Evolutionary conservation across 768 basidiomycete genomes (phyloP).

Genomic region (Saitozyma sp.): DNA sequence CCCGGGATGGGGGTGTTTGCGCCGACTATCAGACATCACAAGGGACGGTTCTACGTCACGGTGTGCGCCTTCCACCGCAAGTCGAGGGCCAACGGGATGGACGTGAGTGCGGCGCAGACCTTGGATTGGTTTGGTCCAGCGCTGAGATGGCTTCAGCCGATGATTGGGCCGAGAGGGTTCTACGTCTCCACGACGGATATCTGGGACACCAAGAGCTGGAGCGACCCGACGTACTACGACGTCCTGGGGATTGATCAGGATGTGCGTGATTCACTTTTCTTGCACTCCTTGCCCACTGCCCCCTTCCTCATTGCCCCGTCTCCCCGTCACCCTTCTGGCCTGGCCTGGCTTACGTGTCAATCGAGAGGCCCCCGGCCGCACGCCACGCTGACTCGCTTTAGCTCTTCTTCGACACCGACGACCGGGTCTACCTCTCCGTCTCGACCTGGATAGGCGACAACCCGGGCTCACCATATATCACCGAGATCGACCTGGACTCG

Average conservation of each 20-base stretch:
- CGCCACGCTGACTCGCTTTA: constrained; percentile 15
- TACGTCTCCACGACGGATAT: constrained; percentile 28
- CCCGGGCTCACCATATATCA: neutral
- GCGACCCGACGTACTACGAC: constrained; percentile 23
- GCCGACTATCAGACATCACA: neutral
- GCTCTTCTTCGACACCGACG: constrained; percentile 35
- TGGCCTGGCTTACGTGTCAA: constrained; percentile 35
- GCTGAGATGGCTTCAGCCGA: no score
- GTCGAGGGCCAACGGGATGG: no score
- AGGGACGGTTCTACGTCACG: constrained; percentile 6
- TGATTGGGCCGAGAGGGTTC: constrained; percentile 13
- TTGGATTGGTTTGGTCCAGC: no score
- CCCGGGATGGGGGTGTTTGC: neutral
- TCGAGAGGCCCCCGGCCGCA: no score
- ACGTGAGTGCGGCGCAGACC: no score
- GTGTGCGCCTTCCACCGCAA: neutral
- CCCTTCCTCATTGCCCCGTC: no score
- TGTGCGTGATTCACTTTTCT: neutral
- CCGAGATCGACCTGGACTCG: constrained; percentile 13
- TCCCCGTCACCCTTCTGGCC: constrained; percentile 35
- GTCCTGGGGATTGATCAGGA: constrained; percentile 21
- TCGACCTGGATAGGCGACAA: constrained; percentile 3
- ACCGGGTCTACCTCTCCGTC: constrained; percentile 15
- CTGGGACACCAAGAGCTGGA: constrained; percentile 16
- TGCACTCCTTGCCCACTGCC: no score